Base-by-base conservation (phyloP, 208 protist species). In the Trypanosoma lewisi region DNA sequence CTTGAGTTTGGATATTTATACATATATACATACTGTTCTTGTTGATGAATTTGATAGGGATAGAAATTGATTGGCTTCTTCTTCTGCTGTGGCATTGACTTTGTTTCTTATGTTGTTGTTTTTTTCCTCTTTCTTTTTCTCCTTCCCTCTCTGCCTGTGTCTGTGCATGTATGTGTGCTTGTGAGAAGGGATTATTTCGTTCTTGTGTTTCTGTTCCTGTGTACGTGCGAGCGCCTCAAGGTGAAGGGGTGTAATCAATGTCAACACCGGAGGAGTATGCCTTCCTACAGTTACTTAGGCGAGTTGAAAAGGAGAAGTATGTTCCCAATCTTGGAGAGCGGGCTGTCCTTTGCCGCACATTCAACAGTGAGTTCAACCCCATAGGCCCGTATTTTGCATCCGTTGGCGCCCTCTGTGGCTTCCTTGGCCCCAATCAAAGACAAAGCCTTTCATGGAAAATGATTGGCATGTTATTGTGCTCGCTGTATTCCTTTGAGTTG, bases 281-380 rank as follows among this genome's bases (percentile, higher is more conserved):
- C 14, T 79, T 79, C 60, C 50, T 69, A 16, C 47, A 52, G 27
- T 4, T 79, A 36, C 52, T 79, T 31, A 45, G 34, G 16, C 31
- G 44, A 44, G 63, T 68, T 36, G 63, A 63, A 39, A 66, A 65
- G 23, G 54, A 68, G 17, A 44, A 55, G 1, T 71, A 79, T 61
- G 45, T 2, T 12, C 54, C 63, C 4, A 79, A 75, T 45, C 23
- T 67, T 25, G 57, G 58, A 23, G 73, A 79, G 48, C 70, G 71
- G 9, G 73, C 63, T 37, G 34, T 79, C 31, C 47, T 79, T 30
- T 79, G 63, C 50, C 63, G 73, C 14, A 69, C 70, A 45, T 51
- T 79, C 21, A 69, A 79, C 27, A 56, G 63, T 37, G 51, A 28
- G 14, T 75, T 75, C 56, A 79, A 79, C 39, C 73, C 73, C 23